Evolutionary conservation across 768 basidiomycete species (phyloP).

Genomic region (Termitomyces sp.): DNA sequence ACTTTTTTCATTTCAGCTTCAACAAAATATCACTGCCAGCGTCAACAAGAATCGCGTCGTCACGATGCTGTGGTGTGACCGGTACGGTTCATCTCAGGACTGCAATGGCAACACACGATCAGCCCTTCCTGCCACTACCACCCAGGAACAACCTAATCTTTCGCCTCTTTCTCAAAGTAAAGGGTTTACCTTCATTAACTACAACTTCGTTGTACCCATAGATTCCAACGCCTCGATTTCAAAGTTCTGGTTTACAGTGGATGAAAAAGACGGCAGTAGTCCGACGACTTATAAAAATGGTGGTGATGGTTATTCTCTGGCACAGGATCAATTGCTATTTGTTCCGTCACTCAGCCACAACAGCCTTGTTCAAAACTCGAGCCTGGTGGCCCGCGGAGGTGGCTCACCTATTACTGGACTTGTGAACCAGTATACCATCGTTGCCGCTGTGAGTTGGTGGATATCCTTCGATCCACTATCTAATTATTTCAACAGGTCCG

Average conservation of each 20-base stretch:
- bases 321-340: constrained; percentile 38
- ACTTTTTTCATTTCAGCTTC: constrained; percentile 20
- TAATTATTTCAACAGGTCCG: constrained; percentile 16
- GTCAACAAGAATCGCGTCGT: constrained; percentile 33
- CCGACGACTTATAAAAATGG: constrained; percentile 32
- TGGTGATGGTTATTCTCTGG: constrained; percentile 33
- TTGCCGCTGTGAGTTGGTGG: constrained; percentile 20
- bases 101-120: constrained; percentile 28
- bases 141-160: constrained; percentile 26
- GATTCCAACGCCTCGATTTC: constrained; percentile 33
- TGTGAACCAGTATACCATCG: constrained; percentile 17
- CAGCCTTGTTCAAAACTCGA: constrained; percentile 13
- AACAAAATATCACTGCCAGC: constrained; percentile 25
- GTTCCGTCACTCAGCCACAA: constrained; percentile 32
- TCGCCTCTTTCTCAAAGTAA: constrained; percentile 30
- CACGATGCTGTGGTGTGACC: constrained; percentile 38
- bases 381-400: constrained; percentile 15
- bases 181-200: constrained; percentile 32
- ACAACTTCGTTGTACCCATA: constrained; percentile 38
- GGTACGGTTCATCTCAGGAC: constrained; percentile 26
- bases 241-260: constrained; percentile 44
- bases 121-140: constrained; percentile 22
- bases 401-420: constrained; percentile 18
- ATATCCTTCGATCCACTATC: background rate
- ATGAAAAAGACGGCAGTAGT: constrained; percentile 36